Percentiles rank a stretch among this genome's conserved stretches.
Evolutionary conservation across 148 eudicot genomes (phyloP).

Genomic region (Silene uniflora): DNA sequence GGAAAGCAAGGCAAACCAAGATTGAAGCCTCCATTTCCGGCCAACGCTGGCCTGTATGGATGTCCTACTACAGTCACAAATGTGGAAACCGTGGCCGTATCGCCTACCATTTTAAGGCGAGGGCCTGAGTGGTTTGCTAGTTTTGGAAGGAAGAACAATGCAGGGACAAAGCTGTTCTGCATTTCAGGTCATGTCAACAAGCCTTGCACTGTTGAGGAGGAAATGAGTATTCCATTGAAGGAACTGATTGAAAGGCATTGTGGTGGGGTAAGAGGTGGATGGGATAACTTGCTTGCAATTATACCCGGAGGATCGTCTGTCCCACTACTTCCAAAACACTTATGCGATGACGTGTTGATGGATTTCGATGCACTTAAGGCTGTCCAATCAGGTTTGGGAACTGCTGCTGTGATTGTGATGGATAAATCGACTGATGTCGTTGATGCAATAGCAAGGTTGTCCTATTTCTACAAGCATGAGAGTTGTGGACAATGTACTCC

Average conservation of each 20-base stretch:
- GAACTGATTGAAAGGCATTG: constrained; percentile 92
- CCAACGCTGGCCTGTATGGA: constrained; percentile 85
- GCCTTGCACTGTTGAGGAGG: constrained; percentile 97
- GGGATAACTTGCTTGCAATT: constrained; percentile 92
- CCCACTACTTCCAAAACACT: constrained; percentile 69
- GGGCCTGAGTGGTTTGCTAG: constrained; percentile 96
- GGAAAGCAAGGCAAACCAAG: constrained; percentile 98
- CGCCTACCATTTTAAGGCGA: constrained; percentile 83
- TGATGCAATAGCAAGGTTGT: constrained; percentile 86
- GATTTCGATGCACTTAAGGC: constrained; percentile 97
- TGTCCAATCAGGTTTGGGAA: constrained; percentile 75
- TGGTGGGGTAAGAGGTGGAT: constrained; percentile 95
- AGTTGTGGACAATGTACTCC: constrained; percentile 96
- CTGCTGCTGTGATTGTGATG: constrained; percentile 96
- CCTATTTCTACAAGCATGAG: constrained; percentile 91
- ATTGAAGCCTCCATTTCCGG: constrained; percentile 97
- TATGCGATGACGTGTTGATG: constrained; percentile 92
- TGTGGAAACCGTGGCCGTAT: constrained; percentile 96
- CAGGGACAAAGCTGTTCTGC: constrained; percentile 84
- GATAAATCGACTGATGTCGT: constrained; percentile 93
- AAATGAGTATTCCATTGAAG: constrained; percentile 89
- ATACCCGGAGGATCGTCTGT: constrained; percentile 97
- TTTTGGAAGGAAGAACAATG: constrained; percentile 84
- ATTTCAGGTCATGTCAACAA: constrained; percentile 93
- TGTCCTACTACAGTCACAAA: constrained; percentile 94